phyloP scores from a whole-genome alignment of 805 yeast species.

The Yarrowia keelungensis region DNA sequence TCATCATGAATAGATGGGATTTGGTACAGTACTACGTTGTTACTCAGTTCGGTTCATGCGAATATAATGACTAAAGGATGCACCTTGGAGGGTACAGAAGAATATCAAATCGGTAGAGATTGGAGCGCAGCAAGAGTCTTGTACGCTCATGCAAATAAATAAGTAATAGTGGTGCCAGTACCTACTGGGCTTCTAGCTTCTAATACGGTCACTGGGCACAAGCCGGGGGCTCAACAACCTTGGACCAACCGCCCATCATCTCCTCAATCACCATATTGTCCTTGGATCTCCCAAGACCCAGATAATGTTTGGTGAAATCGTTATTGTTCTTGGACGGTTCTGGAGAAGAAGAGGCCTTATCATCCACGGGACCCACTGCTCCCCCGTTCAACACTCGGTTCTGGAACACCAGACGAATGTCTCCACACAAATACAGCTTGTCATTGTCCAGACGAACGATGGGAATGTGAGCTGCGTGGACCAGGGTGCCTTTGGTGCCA shows the following conservation, averaged over 20 bases:
- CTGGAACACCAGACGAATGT: conserved; percentile 30
- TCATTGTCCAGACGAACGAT: conserved; percentile 10
- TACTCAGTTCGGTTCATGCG: background rate
- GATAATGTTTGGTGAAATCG: conserved; percentile 27
- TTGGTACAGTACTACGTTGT: too few species aligned
- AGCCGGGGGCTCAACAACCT: background rate
- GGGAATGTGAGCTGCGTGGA: conserved; percentile 38
- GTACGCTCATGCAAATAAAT: conserved; percentile 26
- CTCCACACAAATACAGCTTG: conserved; percentile 31
- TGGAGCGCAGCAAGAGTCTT: background rate
- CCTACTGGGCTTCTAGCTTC: too few species aligned
- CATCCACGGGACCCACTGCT: background rate
- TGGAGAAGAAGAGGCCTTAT: background rate
- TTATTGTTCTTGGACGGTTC: background rate
- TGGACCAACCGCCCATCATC: conserved; percentile 30
- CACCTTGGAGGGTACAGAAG: background rate
- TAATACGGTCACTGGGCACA: background rate
- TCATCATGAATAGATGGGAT: too few species aligned
- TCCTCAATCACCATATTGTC: conserved; percentile 35
- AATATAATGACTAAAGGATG: background rate
- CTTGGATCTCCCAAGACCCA: conserved; percentile 30
- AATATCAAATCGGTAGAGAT: conserved; percentile 11
- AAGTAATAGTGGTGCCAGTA: background rate
- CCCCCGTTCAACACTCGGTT: conserved; percentile 29
- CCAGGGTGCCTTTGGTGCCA: conserved; percentile 41